These are phyloP conservation scores for Murraya paniculata DNA, from an alignment of 345 rosid genomes.

Conservation along the genomic window DNA sequence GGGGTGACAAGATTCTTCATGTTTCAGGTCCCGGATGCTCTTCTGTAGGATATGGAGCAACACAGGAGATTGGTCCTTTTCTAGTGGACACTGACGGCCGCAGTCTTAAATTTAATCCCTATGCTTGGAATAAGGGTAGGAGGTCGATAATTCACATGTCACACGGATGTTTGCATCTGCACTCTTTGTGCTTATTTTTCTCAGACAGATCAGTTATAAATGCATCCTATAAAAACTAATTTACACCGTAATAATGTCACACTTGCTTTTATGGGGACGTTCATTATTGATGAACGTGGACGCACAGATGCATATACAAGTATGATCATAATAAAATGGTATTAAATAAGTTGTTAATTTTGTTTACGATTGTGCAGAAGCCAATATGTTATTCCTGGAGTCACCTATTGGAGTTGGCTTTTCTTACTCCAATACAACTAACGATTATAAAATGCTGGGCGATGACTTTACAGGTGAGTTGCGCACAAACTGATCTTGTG, in stretches of 20 bases:
- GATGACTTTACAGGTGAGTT: constrained; percentile 75
- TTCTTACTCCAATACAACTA: constrained; percentile 77
- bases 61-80: constrained; percentile 97
- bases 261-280: neutral
- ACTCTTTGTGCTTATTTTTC: constrained; percentile 3
- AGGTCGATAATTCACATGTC: neutral
- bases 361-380: constrained; percentile 53
- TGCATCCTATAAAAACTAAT: neutral
- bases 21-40: constrained; percentile 96
- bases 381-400: constrained; percentile 86
- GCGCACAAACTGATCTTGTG: neutral
- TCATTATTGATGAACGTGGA: constrained; percentile 2
- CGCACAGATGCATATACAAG: constrained; percentile 13
- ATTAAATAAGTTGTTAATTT: constrained; percentile 18
- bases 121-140: constrained; percentile 82
- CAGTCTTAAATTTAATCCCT: constrained; percentile 57
- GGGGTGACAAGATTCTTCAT: constrained; percentile 44
- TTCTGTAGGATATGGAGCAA: constrained; percentile 95
- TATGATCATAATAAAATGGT: neutral
- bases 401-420: constrained; percentile 96
- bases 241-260: neutral
- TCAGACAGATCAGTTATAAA: neutral
- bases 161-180: neutral
- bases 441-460: constrained; percentile 56
- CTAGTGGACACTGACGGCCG: constrained; percentile 63